These are phyloP conservation scores for Phytophthora sp. DNA, from an alignment of 352 stramenopile species.

Conservation along the genomic window DNA sequence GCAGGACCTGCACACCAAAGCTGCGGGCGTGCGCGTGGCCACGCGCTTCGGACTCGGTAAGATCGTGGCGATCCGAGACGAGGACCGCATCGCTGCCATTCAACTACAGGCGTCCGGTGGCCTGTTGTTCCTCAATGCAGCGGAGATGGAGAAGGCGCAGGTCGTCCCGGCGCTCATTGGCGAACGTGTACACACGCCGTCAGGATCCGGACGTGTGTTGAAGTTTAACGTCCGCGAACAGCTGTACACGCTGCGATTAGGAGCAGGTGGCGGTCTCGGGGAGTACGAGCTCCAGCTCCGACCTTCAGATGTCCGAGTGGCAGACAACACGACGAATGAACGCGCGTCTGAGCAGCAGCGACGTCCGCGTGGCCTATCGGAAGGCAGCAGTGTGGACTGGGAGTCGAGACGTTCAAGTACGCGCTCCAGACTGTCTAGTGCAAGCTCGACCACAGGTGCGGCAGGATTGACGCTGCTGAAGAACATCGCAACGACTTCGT, in stretches of 20 bases:
- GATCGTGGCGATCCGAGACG: conserved; percentile 53
- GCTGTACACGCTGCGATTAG: conserved; percentile 59
- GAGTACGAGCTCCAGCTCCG: conserved; percentile 50
- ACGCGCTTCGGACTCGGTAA: conserved; percentile 72
- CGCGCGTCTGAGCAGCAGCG: conserved; percentile 31
- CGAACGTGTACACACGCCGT: conserved; percentile 67
- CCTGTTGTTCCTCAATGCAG: conserved; percentile 34
- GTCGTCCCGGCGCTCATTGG: conserved; percentile 59
- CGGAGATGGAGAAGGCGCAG: conserved; percentile 54
- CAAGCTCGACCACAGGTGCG: conserved; percentile 19
- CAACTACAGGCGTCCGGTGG: conserved; percentile 49
- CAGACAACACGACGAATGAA: conserved; percentile 20
- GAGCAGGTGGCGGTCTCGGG: conserved; percentile 32
- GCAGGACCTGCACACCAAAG: conserved; percentile 46
- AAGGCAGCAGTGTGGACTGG: conserved; percentile 25
- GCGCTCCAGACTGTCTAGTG: conserved; percentile 19
- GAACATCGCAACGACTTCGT: conserved; percentile 68
- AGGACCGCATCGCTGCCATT: conserved; percentile 61
- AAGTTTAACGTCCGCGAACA: conserved; percentile 54
- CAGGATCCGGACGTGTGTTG: conserved; percentile 60
- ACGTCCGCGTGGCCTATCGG: conserved; percentile 42
- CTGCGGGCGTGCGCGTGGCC: conserved; percentile 52
- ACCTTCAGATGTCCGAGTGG: conserved; percentile 49
- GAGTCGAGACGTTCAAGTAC: conserved; percentile 25
- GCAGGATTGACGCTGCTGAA: conserved; percentile 59